Evolutionary conservation across 306 rosid genomes (phyloP), one percentile per base, ranked within the genome.

Genomic region (Bauhinia variegata): DNA sequence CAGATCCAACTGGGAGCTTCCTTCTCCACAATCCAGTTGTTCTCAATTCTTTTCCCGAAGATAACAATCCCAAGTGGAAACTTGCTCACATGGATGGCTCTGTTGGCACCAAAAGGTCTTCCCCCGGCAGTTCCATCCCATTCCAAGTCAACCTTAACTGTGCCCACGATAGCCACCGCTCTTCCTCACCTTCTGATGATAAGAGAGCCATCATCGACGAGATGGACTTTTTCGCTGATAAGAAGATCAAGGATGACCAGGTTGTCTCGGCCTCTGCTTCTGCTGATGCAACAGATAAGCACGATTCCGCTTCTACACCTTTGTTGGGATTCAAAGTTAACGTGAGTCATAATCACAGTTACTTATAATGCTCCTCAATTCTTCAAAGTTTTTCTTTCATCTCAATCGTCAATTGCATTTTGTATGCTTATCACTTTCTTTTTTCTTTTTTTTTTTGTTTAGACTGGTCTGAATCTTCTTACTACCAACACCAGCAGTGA

Each of bases 401-500:
- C 37, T 41, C 10, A 33, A 18, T 10, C 15, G 0, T 62, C 53
- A 11, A 14, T 31, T 5, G 59, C 11, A 11, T 13, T n/a, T n/a
- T 38, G 31, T 16, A 13, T 32, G 31, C n/a, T n/a, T n/a, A n/a
- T n/a, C n/a, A n/a, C n/a, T n/a, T n/a, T n/a, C n/a, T n/a, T n/a
- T n/a, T n/a, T n/a, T n/a, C n/a, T 23, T 23, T 54, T 5, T 0
- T 42, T 58, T 1, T 55, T 65, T 41, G 54, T 28, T 12, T 53
- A 90, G 97, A 93, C 96, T 15, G 91, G 96, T 15, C 70, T 89
- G 77, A 75, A 85, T 84, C 97, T 90, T 63, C 78, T 83, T 23
- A 87, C 91, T 1, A 68, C 89, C 16, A 84, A 85, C 68, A 78
- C 77, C 0, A 72, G 76, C 48, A 78, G 86, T 16, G 97, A 93